Conservation (phyloP, 2,329 filamentous ascomycete species). For the Aspergillus novofumigatus region DNA sequence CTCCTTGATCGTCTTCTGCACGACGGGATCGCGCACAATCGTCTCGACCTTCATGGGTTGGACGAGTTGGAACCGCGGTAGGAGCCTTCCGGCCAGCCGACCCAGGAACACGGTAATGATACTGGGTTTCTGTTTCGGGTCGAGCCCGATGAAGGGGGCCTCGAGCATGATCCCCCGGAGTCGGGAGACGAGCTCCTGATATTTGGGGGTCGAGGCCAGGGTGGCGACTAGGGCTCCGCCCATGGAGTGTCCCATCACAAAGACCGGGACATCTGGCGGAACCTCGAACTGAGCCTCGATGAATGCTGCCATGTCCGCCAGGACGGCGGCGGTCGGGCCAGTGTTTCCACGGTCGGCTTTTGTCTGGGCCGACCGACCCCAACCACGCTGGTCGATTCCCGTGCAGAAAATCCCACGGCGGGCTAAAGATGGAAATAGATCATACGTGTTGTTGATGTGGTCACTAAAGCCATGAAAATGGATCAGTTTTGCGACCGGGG, state of each 20-base stretch:
- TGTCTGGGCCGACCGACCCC: constrained; percentile 4
- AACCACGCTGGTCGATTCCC: constrained; percentile 8
- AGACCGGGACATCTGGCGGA: not conserved
- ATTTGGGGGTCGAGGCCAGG: constrained; percentile 2
- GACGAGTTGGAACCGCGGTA: constrained; percentile 5
- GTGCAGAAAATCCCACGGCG: constrained; percentile 3
- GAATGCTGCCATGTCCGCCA: not conserved
- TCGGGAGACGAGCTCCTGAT: constrained; percentile 1
- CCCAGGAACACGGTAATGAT: constrained; percentile 1
- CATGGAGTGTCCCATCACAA: constrained; percentile 4
- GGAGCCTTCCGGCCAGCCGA: not conserved
- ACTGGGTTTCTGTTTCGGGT: constrained; percentile 1
- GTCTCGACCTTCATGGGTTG: constrained; percentile 3
- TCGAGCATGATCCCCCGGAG: not conserved
- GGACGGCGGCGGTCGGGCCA: constrained; percentile 2
- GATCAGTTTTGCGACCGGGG: constrained; percentile 3
- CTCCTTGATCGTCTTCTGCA: constrained; percentile 1
- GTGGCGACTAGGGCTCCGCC: constrained; percentile 3
- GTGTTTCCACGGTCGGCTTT: constrained; percentile 8
- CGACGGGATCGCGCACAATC: constrained; percentile 5
- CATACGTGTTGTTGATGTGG: constrained; percentile 7
- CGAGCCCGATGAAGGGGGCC: constrained; percentile 4
- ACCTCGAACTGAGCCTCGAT: constrained; percentile 1
- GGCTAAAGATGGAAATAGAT: constrained; percentile 3
- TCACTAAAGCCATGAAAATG: constrained; percentile 11